Percentiles rank a stretch among this genome's conserved stretches.
Evolutionary conservation across 108 stramenopile genomes (phyloP).

Genomic region (Aurantiochytrium sp.): DNA sequence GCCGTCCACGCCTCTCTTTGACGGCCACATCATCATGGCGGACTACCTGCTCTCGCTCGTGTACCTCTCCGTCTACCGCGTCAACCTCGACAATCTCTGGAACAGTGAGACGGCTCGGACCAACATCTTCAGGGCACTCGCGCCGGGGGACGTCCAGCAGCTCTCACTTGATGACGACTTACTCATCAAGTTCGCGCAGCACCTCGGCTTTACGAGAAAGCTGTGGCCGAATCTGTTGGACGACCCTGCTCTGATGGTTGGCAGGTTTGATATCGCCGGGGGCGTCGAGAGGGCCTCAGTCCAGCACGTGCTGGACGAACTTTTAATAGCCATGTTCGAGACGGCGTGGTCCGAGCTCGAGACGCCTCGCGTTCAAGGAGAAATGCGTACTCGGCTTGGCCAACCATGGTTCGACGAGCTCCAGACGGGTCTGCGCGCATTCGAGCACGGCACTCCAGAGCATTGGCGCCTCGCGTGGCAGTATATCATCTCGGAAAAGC

Average conservation of each 20-base stretch:
- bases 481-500: neutral
- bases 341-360: neutral
- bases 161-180: neutral
- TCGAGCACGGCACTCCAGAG: neutral
- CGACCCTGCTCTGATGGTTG: neutral
- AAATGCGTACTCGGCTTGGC: no score
- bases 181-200: neutral
- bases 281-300: neutral
- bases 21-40: neutral
- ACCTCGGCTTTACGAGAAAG: neutral
- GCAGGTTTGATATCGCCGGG: neutral
- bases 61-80: neutral
- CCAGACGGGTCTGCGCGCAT: neutral
- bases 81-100: neutral
- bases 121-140: neutral
- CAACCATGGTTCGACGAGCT: neutral
- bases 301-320: neutral
- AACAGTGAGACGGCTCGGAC: neutral
- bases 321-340: neutral
- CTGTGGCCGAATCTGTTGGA: neutral
- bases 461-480: neutral
- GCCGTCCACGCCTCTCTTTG: neutral
- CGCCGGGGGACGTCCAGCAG: neutral
- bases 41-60: neutral
- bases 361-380: no score